phyloP scores from a whole-genome alignment of 495 filamentous ascomycete genomes.

The Penicillium taxi region DNA sequence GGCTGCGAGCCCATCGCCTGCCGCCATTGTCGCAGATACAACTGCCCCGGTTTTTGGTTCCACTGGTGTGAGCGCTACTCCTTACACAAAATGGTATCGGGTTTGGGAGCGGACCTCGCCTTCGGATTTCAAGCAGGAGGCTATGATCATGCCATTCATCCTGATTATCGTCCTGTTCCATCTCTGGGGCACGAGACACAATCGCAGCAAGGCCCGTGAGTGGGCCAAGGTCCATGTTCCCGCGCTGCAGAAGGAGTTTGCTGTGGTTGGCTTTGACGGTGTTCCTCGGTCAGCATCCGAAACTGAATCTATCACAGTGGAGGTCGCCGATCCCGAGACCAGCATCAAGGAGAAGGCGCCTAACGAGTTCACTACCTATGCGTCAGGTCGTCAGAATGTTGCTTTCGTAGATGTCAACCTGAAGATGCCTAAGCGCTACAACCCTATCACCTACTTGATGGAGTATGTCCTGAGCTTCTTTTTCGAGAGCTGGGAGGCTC shows the following conservation, averaged over 20 bases:
- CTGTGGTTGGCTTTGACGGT: conserved; percentile 71
- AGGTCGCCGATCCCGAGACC: conserved; percentile 45
- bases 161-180: conserved; percentile 68
- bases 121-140: conserved; percentile 79
- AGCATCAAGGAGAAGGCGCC: conserved; percentile 74
- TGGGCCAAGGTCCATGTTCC: conserved; percentile 74
- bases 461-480: conserved; percentile 67
- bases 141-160: conserved; percentile 69
- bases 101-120: conserved; percentile 80
- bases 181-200: conserved; percentile 71
- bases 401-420: conserved; percentile 83
- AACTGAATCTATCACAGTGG: conserved; percentile 34
- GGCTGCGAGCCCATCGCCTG: conserved; percentile 55
- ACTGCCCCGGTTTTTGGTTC: conserved; percentile 38
- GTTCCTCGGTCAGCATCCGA: conserved; percentile 31
- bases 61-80: conserved; percentile 35
- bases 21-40: conserved; percentile 36
- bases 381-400: conserved; percentile 88
- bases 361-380: conserved; percentile 79
- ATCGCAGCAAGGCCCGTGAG: conserved; percentile 66
- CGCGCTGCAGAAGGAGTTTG: conserved; percentile 70
- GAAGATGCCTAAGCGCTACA: conserved; percentile 79
- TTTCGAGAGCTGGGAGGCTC: conserved; percentile 62
- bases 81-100: conserved; percentile 94
- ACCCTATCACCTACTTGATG: conserved; percentile 64